Conservation (phyloP, 169 alveolate species). For the Plasmodium adleri region DNA sequence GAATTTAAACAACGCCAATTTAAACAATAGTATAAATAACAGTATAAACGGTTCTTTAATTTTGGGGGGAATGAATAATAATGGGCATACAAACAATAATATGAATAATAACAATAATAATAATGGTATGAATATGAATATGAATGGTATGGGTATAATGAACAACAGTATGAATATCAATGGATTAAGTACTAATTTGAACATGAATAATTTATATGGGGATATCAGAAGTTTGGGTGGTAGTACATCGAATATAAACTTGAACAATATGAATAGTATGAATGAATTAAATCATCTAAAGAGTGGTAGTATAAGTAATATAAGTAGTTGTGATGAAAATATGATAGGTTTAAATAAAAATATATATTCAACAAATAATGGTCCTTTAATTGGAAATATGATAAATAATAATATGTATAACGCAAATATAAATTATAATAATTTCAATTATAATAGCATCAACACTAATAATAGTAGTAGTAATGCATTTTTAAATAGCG, state of each 20-base stretch:
- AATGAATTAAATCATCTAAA: slow-evolving; percentile 17
- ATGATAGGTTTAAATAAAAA: slow-evolving; percentile 13
- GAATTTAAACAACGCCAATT: slow-evolving; percentile 10
- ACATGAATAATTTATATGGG: slow-evolving; percentile 23
- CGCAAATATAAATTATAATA: slow-evolving; percentile 4
- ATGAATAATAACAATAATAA: not conserved
- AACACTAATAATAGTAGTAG: not conserved
- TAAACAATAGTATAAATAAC: slow-evolving; percentile 1
- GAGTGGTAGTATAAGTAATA: slow-evolving; percentile 10
- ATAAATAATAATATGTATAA: slow-evolving; percentile 1
- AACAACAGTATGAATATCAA: slow-evolving; percentile 1
- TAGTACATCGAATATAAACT: not conserved
- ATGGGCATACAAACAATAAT: slow-evolving; percentile 1
- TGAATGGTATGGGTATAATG: slow-evolving; percentile 14
- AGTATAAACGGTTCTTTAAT: slow-evolving; percentile 9
- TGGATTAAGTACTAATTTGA: slow-evolving; percentile 21
- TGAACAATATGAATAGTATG: not conserved
- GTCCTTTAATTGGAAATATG: not conserved
- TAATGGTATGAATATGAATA: slow-evolving; percentile 4
- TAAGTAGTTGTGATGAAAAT: slow-evolving; percentile 17
- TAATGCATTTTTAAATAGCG: slow-evolving; percentile 17
- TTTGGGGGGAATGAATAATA: slow-evolving; percentile 1
- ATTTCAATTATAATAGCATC: not conserved
- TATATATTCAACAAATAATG: not conserved
- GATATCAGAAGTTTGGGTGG: not conserved